Conservation (phyloP, 805 yeast genomes). For the Candida railenensis region DNA sequence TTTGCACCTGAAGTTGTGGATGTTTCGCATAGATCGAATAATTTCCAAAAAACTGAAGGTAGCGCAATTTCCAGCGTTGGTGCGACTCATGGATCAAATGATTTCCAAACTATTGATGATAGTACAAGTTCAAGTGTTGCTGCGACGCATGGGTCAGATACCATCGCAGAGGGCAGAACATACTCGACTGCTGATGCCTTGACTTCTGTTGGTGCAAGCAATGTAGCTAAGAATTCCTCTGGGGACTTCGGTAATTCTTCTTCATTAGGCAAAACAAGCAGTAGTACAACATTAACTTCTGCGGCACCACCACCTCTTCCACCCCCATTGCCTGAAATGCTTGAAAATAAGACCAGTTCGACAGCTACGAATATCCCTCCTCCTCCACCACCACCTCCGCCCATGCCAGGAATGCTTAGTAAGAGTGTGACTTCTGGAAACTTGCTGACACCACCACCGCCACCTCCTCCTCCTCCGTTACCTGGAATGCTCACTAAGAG, state of each 20-base stretch:
- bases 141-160: not conserved
- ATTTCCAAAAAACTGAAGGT: not conserved
- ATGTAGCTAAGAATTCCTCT: no score
- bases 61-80: not conserved
- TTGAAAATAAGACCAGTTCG: not conserved
- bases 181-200: no score
- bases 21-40: not conserved
- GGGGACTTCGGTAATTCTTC: not conserved
- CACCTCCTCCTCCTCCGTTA: constrained; percentile 19
- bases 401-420: constrained; percentile 14
- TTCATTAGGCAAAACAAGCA: no score
- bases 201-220: no score
- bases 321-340: not conserved
- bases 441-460: constrained; percentile 10
- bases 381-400: constrained; percentile 24
- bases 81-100: not conserved
- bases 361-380: not conserved
- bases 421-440: constrained; percentile 1
- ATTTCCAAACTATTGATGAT: not conserved
- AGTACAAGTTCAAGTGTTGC: not conserved
- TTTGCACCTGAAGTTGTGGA: no score
- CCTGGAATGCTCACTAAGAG: constrained; percentile 1
- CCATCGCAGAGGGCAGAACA: no score
- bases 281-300: not conserved
- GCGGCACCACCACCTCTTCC: constrained; percentile 7